Evolutionary conservation across 345 rosid genomes (phyloP).

Genomic region (Noccaea bulbosa): DNA sequence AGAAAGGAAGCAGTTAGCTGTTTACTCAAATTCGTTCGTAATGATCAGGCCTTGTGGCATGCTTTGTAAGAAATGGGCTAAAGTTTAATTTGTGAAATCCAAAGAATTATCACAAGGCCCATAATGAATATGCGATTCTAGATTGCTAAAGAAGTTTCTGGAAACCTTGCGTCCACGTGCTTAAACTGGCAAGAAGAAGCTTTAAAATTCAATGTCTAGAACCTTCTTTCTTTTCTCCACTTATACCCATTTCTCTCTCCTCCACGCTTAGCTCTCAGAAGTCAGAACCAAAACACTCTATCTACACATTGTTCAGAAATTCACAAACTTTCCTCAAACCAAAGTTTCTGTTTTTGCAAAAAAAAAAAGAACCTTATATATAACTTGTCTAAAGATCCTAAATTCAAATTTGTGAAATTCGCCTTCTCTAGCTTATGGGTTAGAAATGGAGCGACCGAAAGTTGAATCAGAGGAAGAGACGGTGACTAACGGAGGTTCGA

Average conservation of each 20-base stretch:
- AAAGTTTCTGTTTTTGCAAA: neutral
- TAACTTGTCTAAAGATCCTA: neutral
- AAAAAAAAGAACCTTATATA: neutral
- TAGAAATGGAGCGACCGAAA: slow-evolving; percentile 42
- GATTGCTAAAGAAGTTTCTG: slow-evolving; percentile 33
- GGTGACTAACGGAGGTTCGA: slow-evolving; percentile 31
- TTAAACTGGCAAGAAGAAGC: slow-evolving; percentile 13
- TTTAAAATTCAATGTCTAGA: slow-evolving; percentile 15
- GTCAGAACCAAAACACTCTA: neutral
- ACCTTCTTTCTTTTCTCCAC: slow-evolving; percentile 18
- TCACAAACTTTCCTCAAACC: neutral
- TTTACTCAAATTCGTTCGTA: neutral
- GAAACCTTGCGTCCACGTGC: slow-evolving; percentile 28
- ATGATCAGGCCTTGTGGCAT: neutral
- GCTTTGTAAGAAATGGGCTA: neutral
- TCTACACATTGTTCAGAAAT: slow-evolving; percentile 2
- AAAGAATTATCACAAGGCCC: neutral
- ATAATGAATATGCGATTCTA: neutral
- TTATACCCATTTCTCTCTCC: slow-evolving; percentile 37
- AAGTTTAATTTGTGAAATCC: neutral
- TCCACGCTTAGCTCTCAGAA: neutral
- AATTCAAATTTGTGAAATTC: neutral
- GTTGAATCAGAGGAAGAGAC: slow-evolving; percentile 56
- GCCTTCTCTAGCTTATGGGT: slow-evolving; percentile 12
- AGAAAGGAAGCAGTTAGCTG: neutral